These are phyloP conservation scores for Trapa bicornis DNA, from an alignment of 345 rosid genomes.

Conservation along the genomic window DNA sequence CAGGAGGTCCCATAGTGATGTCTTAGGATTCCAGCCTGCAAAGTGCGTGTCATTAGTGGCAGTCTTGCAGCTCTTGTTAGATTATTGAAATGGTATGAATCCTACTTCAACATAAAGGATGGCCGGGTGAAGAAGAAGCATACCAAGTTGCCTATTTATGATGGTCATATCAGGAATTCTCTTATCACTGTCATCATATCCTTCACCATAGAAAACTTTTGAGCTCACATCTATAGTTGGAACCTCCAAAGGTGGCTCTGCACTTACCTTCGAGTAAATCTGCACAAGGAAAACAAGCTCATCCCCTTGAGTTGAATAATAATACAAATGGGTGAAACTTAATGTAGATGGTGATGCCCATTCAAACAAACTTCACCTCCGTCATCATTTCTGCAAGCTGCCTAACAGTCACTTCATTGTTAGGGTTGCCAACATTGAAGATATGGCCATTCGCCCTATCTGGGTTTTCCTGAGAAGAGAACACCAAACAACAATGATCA, in stretches of 20 bases:
- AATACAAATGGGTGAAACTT: neutral
- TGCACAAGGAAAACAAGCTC: conserved; percentile 4
- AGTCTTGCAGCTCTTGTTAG: neutral
- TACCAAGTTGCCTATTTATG: conserved; percentile 40
- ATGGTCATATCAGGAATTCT: conserved; percentile 50
- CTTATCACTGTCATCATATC: conserved; percentile 51
- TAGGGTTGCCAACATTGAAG: conserved; percentile 43
- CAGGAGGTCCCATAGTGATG: conserved; percentile 42
- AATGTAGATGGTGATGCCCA: neutral
- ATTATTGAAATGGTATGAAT: neutral
- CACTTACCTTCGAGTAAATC: conserved; percentile 37
- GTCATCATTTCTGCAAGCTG: conserved; percentile 55
- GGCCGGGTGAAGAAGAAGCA: neutral
- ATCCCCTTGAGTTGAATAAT: neutral
- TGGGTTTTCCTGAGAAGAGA: conserved; percentile 33
- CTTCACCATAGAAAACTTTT: conserved; percentile 39
- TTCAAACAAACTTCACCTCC: conserved; percentile 16
- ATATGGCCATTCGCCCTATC: conserved; percentile 38
- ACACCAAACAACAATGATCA: neutral
- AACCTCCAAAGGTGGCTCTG: conserved; percentile 25
- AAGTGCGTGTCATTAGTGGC: neutral
- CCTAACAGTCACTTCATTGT: conserved; percentile 41
- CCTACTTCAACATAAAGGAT: neutral
- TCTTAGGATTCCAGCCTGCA: conserved; percentile 47
- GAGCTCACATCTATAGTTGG: conserved; percentile 39